Percentiles rank a stretch among this genome's conserved stretches.
phyloP scores from a whole-genome alignment of 805 yeast genomes.

The Vanderwaltozyma verrucispora region DNA sequence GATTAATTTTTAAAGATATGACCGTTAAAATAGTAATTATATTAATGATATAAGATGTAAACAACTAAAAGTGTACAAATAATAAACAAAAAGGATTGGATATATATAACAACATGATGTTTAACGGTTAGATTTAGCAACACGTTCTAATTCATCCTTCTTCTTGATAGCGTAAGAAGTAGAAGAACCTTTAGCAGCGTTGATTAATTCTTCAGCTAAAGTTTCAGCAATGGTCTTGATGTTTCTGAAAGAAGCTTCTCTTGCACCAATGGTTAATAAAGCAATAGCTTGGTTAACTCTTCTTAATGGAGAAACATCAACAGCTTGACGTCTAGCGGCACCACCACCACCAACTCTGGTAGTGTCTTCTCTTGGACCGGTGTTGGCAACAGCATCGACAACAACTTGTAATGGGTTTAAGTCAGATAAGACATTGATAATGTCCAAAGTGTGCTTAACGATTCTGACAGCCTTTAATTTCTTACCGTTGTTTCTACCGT shows the following conservation, averaged over 20 bases:
- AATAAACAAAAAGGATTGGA: slow-evolving; percentile 4
- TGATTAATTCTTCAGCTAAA: slow-evolving; percentile 99
- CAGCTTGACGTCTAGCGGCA: slow-evolving; percentile 99
- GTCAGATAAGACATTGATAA: slow-evolving; percentile 93
- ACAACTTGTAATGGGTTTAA: slow-evolving; percentile 99
- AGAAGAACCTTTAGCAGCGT: slow-evolving; percentile 99
- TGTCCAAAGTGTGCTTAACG: slow-evolving; percentile 98
- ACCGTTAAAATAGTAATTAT: slow-evolving; percentile 3
- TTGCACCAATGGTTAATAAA: slow-evolving; percentile 96
- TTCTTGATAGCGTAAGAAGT: slow-evolving; percentile 99
- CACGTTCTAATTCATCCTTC: slow-evolving; percentile 99
- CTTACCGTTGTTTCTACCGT: slow-evolving; percentile 99
- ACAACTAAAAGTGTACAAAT: slow-evolving; percentile 6
- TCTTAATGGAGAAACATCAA: slow-evolving; percentile 99
- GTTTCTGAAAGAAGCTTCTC: slow-evolving; percentile 99
- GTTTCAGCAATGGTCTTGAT: slow-evolving; percentile 99
- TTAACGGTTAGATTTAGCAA: slow-evolving; percentile 99
- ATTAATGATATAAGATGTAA: slow-evolving; percentile 5
- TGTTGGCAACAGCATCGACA: slow-evolving; percentile 98
- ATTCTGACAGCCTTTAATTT: slow-evolving; percentile 99
- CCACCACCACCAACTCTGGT: slow-evolving; percentile 99
- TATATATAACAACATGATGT: slow-evolving; percentile 7
- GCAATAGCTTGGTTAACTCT: slow-evolving; percentile 99
- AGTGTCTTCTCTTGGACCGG: slow-evolving; percentile 99
- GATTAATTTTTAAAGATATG: neutral